Evolutionary conservation across 2,329 filamentous ascomycete genomes (phyloP).

Genomic region (Nemania bipapillata): DNA sequence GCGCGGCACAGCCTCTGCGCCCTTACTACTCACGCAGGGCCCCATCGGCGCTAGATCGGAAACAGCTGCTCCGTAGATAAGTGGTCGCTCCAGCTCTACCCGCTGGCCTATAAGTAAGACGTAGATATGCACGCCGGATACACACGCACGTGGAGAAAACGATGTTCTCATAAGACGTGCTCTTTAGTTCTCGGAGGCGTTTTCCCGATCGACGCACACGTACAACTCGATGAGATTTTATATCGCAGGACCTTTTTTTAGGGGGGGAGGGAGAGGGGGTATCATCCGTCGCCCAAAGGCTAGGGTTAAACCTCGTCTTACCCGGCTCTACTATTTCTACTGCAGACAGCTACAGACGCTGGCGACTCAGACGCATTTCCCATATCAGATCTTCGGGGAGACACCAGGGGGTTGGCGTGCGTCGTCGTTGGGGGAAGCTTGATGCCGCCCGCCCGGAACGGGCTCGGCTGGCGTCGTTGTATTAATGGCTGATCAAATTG

Average conservation of each 20-base stretch:
- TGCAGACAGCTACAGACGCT: neutral
- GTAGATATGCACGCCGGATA: neutral
- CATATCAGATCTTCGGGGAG: neutral
- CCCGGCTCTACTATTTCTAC: neutral
- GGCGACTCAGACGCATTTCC: neutral
- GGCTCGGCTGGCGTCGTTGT: constrained; percentile 8
- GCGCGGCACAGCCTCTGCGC: neutral
- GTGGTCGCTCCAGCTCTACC: neutral
- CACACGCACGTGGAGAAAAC: neutral
- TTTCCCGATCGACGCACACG: neutral
- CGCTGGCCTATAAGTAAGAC: neutral
- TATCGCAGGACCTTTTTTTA: neutral
- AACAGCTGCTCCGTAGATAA: constrained; percentile 10
- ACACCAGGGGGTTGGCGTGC: neutral
- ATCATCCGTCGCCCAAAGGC: neutral
- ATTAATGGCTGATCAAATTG: constrained; percentile 39
- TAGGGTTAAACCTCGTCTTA: too few relatives aligned
- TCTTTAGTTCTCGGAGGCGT: neutral
- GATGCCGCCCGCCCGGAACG: constrained; percentile 2
- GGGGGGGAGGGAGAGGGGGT: too few relatives aligned
- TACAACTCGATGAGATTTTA: neutral
- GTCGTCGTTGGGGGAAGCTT: constrained; percentile 1
- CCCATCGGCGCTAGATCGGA: constrained; percentile 22
- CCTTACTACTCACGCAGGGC: neutral
- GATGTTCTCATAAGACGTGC: constrained; percentile 27